These are phyloP conservation scores for Hypomyces rosellus DNA, from an alignment of 2,329 filamentous ascomycete species.

Conservation along the genomic window DNA sequence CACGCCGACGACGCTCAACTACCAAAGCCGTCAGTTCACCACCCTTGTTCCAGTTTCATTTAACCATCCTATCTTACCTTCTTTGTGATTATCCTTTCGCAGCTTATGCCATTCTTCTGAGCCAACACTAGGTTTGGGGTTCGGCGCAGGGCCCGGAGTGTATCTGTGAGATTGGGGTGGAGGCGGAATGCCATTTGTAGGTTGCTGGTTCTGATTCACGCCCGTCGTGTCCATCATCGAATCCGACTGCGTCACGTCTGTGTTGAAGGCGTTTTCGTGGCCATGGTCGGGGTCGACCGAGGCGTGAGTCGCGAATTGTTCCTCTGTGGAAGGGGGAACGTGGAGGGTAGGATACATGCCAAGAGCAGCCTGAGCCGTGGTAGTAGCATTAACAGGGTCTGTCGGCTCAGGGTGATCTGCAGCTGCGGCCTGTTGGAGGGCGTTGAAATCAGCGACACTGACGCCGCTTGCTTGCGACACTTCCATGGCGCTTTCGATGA, in stretches of 20 bases:
- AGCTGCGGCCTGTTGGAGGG: constrained; percentile 48
- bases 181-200: constrained; percentile 35
- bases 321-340: constrained; percentile 51
- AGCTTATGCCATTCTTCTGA: constrained; percentile 98
- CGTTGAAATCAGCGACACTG: constrained; percentile 49
- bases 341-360: constrained; percentile 56
- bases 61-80: constrained; percentile 54
- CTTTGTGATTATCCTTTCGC: constrained; percentile 96
- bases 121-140: constrained; percentile 79
- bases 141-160: constrained; percentile 34
- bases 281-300: constrained; percentile 22
- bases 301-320: constrained; percentile 52
- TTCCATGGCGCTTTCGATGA: constrained; percentile 50
- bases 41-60: no score
- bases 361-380: constrained; percentile 53
- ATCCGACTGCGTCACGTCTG: constrained; percentile 28
- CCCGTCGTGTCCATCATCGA: constrained; percentile 23
- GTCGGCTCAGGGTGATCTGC: constrained; percentile 41
- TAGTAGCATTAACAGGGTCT: constrained; percentile 49
- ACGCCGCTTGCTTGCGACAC: constrained; percentile 34
- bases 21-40: neutral
- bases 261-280: constrained; percentile 18
- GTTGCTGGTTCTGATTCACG: constrained; percentile 25
- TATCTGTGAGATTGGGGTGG: constrained; percentile 23
- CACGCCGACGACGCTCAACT: constrained; percentile 94